phyloP scores from a whole-genome alignment of 2,329 filamentous ascomycete species.

The Phaeophleospora eucalypticola region DNA sequence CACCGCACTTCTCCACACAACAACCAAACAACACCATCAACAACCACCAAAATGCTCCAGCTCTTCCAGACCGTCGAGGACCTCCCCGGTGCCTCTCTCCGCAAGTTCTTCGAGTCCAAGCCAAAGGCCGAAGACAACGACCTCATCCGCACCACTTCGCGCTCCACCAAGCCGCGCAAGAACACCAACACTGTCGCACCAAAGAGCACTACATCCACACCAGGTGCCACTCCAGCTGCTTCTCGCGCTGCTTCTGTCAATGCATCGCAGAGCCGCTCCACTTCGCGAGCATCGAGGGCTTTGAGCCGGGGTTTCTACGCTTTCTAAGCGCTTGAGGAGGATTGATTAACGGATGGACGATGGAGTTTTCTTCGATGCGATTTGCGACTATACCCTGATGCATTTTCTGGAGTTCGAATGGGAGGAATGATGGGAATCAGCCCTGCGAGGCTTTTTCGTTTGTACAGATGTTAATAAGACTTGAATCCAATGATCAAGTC shows the following conservation, averaged over 20 bases:
- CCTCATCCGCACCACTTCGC: background rate
- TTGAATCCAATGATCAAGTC: no score
- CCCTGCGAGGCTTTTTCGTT: background rate
- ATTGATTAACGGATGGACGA: background rate
- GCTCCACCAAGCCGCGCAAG: background rate
- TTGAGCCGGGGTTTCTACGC: background rate
- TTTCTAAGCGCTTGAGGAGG: background rate
- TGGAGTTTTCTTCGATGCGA: background rate
- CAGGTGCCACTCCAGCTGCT: background rate
- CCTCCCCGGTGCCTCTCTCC: background rate
- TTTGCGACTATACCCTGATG: background rate
- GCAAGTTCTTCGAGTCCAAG: background rate
- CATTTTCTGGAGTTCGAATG: background rate
- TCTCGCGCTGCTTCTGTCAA: background rate
- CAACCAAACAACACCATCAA: background rate
- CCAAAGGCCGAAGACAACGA: background rate
- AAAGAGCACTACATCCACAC: background rate
- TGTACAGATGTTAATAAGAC: background rate
- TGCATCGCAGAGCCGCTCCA: background rate
- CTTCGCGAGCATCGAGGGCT: background rate
- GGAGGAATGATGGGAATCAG: background rate
- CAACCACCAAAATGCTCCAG: background rate
- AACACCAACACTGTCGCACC: background rate
- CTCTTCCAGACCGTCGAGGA: background rate
- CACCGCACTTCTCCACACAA: background rate